Conservation (phyloP, 768 basidiomycete species). For the Hericium rajendrae region DNA sequence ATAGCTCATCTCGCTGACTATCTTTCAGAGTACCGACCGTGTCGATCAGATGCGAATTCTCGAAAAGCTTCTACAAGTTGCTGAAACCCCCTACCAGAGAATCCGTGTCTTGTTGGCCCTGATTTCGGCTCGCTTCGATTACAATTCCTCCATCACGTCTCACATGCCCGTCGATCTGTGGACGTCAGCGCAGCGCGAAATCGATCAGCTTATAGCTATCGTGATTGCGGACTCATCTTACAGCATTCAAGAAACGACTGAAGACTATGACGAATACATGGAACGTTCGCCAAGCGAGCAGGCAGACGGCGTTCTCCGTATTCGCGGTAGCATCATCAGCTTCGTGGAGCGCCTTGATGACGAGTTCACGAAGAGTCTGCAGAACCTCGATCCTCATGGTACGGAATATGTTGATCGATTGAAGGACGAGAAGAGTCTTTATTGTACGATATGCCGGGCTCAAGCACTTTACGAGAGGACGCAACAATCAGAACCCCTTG, state of each 20-base stretch:
- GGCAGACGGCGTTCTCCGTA: slow-evolving; percentile 64
- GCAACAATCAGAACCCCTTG: slow-evolving; percentile 65
- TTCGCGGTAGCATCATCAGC: slow-evolving; percentile 93
- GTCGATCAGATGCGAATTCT: slow-evolving; percentile 89
- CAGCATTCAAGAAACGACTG: slow-evolving; percentile 75
- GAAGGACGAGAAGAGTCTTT: slow-evolving; percentile 92
- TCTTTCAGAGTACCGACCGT: slow-evolving; percentile 83
- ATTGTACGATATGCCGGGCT: slow-evolving; percentile 86
- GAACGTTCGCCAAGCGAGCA: slow-evolving; percentile 75
- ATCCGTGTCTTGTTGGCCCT: slow-evolving; percentile 92
- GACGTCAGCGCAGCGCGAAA: slow-evolving; percentile 77
- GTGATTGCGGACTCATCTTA: slow-evolving; percentile 65
- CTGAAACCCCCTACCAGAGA: slow-evolving; percentile 81
- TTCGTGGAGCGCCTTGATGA: slow-evolving; percentile 95
- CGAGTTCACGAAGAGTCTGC: slow-evolving; percentile 94
- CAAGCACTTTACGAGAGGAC: slow-evolving; percentile 87
- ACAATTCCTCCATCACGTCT: slow-evolving; percentile 76
- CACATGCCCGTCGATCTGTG: slow-evolving; percentile 93
- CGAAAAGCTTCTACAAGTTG: slow-evolving; percentile 77
- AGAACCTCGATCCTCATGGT: slow-evolving; percentile 97
- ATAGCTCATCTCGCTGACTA: neutral
- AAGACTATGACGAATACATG: slow-evolving; percentile 84
- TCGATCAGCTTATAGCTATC: slow-evolving; percentile 79
- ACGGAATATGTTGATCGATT: slow-evolving; percentile 97
- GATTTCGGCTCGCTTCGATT: slow-evolving; percentile 93